phyloP scores from a whole-genome alignment of 441 rosid genomes.

The Erodium moschatum region DNA sequence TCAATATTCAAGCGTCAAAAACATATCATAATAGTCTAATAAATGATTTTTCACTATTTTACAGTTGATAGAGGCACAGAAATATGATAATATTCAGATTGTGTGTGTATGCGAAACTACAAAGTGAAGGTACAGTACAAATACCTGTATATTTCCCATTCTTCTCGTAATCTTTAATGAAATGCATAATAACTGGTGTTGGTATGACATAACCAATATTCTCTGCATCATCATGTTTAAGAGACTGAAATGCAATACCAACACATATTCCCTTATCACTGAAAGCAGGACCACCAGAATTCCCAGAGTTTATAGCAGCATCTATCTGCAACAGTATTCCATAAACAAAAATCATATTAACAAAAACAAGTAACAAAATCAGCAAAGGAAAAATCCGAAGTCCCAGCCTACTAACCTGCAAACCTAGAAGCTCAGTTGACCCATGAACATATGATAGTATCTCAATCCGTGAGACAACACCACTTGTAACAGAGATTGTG shows the following conservation, averaged over 20 bases:
- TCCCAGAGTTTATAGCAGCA: slow-evolving; percentile 95
- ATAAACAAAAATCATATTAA: not conserved
- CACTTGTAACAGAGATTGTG: slow-evolving; percentile 89
- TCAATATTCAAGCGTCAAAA: not conserved
- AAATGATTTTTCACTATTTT: not conserved
- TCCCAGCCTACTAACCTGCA: slow-evolving; percentile 45
- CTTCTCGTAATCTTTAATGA: slow-evolving; percentile 80
- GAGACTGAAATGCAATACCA: slow-evolving; percentile 94
- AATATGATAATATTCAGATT: not conserved
- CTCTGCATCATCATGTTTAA: slow-evolving; percentile 83
- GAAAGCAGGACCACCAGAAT: slow-evolving; percentile 95
- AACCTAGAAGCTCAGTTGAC: slow-evolving; percentile 76
- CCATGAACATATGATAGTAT: slow-evolving; percentile 78
- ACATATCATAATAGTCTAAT: not conserved
- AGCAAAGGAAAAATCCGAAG: not conserved
- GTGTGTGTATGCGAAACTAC: not conserved
- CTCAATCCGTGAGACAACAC: slow-evolving; percentile 91
- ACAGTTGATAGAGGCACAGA: not conserved
- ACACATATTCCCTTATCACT: slow-evolving; percentile 79
- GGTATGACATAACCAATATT: slow-evolving; percentile 95
- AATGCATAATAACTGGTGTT: slow-evolving; percentile 81
- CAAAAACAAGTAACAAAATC: not conserved
- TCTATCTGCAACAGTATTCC: slow-evolving; percentile 44
- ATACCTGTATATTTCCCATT: slow-evolving; percentile 79
- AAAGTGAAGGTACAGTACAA: not conserved